Evolutionary conservation across 2,329 filamentous ascomycete genomes (phyloP), one percentile per base, ranked within the genome.

Genomic region (Aspergillus novofumigatus): DNA sequence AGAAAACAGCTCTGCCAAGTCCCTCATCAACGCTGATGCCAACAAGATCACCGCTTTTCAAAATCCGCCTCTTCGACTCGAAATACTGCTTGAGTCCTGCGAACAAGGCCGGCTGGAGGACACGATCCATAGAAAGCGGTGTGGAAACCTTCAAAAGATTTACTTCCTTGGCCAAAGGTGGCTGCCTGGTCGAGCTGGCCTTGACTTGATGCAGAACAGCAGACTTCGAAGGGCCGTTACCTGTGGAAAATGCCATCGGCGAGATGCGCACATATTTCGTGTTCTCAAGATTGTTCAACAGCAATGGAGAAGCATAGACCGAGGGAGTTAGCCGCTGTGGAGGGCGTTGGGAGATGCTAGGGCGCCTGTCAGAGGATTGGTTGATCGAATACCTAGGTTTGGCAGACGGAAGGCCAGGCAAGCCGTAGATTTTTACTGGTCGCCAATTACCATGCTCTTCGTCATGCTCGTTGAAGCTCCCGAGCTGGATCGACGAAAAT

Each of bases 41-140:
- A 54, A 99, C 87, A 11, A 97, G 77, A 74, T 99, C 94, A 2
- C 92, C 93, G 44, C 85, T 87, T 68, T 92, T 92, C 42, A 97
- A 84, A 11, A 97, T 83, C 3, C 94, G 86, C 56, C 89, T 84
- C 66, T 89, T 91, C 55, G 85, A 85, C 62, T 95, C 89, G 71
- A 99, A 97, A 69, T 97, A 88, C 42, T 86, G 86, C 71, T 97
- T 97, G 45, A 99, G 75, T 0, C 91, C 92, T 20, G 90, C 87
- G 64, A 97, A 87, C 4, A 97, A 83, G 4, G 90, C 90, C 6
- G 91, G 90, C 69, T 97, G 92, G 9, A 96, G 83, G 1, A 89
- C 83, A 49, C 91, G 83, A 67, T 97, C 93, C 3, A 90, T 92
- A 0, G 92, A 93, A 7, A 94, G 80, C 0, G 94, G 94, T 0